Evolutionary conservation across 805 yeast genomes (phyloP), one percentile per base, ranked within the genome.

Genomic region (Ogataea ramenticola): DNA sequence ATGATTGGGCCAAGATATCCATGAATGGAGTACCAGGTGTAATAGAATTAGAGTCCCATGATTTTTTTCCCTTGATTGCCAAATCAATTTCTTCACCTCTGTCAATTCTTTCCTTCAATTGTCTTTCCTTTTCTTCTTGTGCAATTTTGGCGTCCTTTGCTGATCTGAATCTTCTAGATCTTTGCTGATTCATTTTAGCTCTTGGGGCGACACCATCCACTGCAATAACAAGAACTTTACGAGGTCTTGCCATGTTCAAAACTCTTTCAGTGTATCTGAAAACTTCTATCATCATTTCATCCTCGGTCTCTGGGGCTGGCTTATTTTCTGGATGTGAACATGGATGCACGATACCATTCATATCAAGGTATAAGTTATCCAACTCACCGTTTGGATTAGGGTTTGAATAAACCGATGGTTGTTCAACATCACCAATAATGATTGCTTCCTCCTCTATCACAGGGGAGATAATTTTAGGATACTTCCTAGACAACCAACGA

Each of bases 151-250:
- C 96, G 53, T 91, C 98, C 60, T 81, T 80, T 0, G 96, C 96
- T 14, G 95, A 79, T 34, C 37, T 34, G 64, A 91, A 91, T 67
- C 99, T 80, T 72, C 99, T 81, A 0, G 96, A 80, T 66, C 99
- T 79, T 65, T 91, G 99, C 65, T 91, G 98, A 61, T 91, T 91
- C 96, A 91, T 90, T 60, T 91, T 91, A 11, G 99, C 99, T 61
- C 99, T 73, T 36, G 99, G 99, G 0, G 99, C 99, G 42, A 93
- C 99, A 44, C 99, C 99, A 68, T 93, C 99, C 30, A 93, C 96
- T 2, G 99, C 98, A 62, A 93, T 89, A 81, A 87, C 79, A 45
- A 93, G 71, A 32, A 93, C 79, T 60, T 93, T 90, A 46, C 98
- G 71, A 2, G 99, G 99, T 56, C 96, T 74, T 0, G 97, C 98